phyloP scores from a whole-genome alignment of 75 land plant genomes.

The Sequoia sempervirens region DNA sequence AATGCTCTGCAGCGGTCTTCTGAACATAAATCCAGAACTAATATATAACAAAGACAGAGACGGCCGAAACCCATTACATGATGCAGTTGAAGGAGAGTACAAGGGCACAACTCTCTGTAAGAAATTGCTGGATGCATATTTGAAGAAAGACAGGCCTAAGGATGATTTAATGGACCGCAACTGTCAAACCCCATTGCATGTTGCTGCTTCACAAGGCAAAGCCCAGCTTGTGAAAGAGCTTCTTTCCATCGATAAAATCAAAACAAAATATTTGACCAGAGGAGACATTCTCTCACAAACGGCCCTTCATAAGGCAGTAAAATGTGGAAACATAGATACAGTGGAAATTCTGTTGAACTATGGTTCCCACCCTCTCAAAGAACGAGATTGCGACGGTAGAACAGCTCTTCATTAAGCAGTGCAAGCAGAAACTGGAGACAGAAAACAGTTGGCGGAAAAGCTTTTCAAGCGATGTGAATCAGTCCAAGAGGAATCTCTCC shows the following conservation, averaged over 20 bases:
- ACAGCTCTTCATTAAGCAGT: not conserved
- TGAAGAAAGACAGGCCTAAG: no score
- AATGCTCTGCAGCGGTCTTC: no score
- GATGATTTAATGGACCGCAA: no score
- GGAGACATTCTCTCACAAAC: not conserved
- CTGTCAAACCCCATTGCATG: no score
- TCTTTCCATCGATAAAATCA: no score
- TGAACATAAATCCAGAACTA: no score
- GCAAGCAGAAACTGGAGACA: not conserved
- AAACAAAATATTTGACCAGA: not conserved
- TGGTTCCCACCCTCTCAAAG: not conserved
- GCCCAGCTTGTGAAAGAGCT: not conserved
- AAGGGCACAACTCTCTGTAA: no score
- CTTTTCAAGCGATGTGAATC: not conserved
- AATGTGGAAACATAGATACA: not conserved
- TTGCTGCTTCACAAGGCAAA: not conserved
- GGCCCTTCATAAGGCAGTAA: not conserved
- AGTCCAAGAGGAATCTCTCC: not conserved
- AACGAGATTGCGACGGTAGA: not conserved
- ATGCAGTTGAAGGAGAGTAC: no score
- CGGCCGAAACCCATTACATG: no score
- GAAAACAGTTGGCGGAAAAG: not conserved
- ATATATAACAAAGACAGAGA: no score
- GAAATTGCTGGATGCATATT: no score
- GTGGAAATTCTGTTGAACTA: not conserved